Evolutionary conservation across 2,329 filamentous ascomycete genomes (phyloP).

Genomic region (Emericellopsis cladophorae): DNA sequence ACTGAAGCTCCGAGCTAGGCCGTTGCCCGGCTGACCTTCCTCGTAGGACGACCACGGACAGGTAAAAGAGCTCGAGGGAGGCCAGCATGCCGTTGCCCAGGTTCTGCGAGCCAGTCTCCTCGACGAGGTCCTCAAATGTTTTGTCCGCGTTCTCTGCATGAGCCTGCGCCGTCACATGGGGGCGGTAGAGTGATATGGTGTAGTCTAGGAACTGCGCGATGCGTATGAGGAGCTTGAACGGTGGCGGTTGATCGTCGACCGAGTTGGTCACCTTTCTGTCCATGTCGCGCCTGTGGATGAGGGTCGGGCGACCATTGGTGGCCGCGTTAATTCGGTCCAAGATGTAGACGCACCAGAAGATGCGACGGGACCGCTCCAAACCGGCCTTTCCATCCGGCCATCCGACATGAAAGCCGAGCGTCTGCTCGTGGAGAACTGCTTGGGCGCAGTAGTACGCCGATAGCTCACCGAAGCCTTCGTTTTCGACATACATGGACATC

Average conservation of each 20-base stretch:
- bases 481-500: slow-evolving; percentile 8
- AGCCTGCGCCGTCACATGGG: slow-evolving; percentile 4
- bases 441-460: slow-evolving; percentile 9
- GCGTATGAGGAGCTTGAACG: slow-evolving; percentile 10
- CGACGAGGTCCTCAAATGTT: slow-evolving; percentile 7
- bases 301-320: slow-evolving; percentile 9
- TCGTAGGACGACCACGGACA: slow-evolving; percentile 9
- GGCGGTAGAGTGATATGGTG: slow-evolving; percentile 10
- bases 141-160: slow-evolving; percentile 3
- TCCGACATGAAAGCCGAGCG: slow-evolving; percentile 10
- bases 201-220: slow-evolving; percentile 9
- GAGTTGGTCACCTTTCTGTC: slow-evolving; percentile 9
- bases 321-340: slow-evolving; percentile 10
- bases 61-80: slow-evolving; percentile 10
- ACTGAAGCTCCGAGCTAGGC: slow-evolving; percentile 7
- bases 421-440: slow-evolving; percentile 10
- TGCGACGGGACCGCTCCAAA: slow-evolving; percentile 6
- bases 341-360: slow-evolving; percentile 12
- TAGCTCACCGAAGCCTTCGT: slow-evolving; percentile 6
- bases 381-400: slow-evolving; percentile 9
- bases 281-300: slow-evolving; percentile 10
- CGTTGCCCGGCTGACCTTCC: slow-evolving; percentile 5
- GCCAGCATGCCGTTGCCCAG: slow-evolving; percentile 7
- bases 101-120: slow-evolving; percentile 4
- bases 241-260: slow-evolving; percentile 7